Percentiles rank a stretch among this genome's conserved stretches.
These are phyloP conservation scores for Plantago coronopus DNA, from an alignment of 305 asterid genomes.

Conservation along the genomic window DNA sequence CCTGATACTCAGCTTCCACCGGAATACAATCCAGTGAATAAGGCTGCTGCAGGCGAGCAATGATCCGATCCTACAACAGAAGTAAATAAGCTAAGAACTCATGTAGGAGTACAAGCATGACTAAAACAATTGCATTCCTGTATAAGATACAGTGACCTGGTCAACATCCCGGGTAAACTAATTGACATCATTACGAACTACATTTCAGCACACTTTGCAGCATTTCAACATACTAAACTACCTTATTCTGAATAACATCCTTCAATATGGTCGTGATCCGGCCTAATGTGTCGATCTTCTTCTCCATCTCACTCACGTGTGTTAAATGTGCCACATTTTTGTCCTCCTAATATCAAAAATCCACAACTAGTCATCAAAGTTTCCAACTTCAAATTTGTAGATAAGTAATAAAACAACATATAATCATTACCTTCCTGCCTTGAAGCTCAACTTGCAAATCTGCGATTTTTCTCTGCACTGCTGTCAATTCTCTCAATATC, in stretches of 20 bases:
- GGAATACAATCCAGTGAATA: constrained; percentile 45
- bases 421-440: constrained; percentile 75
- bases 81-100: background rate
- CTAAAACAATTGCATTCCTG: too few species aligned
- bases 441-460: constrained; percentile 99
- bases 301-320: constrained; percentile 94
- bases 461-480: constrained; percentile 86
- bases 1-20: constrained; percentile 98
- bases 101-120: background rate
- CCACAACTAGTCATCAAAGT: background rate
- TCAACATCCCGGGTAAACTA: too few species aligned
- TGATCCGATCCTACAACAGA: constrained; percentile 10
- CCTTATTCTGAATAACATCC: constrained; percentile 94
- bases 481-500: constrained; percentile 83
- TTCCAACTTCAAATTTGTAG: background rate
- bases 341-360: constrained; percentile 66
- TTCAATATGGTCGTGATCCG: constrained; percentile 84
- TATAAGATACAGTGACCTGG: too few species aligned
- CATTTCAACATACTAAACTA: constrained; percentile 23
- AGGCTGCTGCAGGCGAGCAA: constrained; percentile 18
- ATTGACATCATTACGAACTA: too few species aligned
- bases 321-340: constrained; percentile 89
- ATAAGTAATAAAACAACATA: constrained; percentile 14
- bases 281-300: constrained; percentile 79
- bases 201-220: constrained; percentile 8